These are phyloP conservation scores for Diutina ranongensis DNA, from an alignment of 1,139 yeast genomes.

Conservation along the genomic window DNA sequence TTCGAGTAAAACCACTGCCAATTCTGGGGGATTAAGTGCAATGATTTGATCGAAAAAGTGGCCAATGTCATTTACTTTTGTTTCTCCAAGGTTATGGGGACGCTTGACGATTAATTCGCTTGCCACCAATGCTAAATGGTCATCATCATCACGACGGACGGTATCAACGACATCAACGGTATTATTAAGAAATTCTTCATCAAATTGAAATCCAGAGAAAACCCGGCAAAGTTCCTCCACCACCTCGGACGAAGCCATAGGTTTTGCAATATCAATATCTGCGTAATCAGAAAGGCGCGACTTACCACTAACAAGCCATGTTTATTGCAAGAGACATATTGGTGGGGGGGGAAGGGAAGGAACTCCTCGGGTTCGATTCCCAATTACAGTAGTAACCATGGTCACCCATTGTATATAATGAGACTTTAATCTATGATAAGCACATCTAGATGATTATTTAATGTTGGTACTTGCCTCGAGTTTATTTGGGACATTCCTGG, in stretches of 20 bases:
- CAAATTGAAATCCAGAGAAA: not conserved
- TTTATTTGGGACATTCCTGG: no score
- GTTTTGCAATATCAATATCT: no score
- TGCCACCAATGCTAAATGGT: constrained; percentile 1
- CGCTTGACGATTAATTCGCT: not conserved
- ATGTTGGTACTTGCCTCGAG: no score
- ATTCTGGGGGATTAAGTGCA: not conserved
- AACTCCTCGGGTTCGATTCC: no score
- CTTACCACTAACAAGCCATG: no score
- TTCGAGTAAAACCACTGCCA: not conserved
- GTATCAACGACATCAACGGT: not conserved
- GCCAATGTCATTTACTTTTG: not conserved
- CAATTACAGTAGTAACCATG: no score
- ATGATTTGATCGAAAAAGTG: not conserved
- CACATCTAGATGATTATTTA: no score
- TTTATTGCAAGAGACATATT: no score
- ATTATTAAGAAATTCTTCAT: not conserved
- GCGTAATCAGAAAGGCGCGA: no score
- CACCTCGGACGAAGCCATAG: not conserved
- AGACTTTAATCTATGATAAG: no score
- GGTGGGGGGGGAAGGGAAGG: no score
- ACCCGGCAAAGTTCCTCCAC: not conserved
- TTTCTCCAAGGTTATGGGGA: not conserved
- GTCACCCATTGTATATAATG: no score
- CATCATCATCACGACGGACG: not conserved